Evolutionary conservation across 2,329 filamentous ascomycete genomes (phyloP), one percentile per base, ranked within the genome.

Genomic region (Nemania sp.): DNA sequence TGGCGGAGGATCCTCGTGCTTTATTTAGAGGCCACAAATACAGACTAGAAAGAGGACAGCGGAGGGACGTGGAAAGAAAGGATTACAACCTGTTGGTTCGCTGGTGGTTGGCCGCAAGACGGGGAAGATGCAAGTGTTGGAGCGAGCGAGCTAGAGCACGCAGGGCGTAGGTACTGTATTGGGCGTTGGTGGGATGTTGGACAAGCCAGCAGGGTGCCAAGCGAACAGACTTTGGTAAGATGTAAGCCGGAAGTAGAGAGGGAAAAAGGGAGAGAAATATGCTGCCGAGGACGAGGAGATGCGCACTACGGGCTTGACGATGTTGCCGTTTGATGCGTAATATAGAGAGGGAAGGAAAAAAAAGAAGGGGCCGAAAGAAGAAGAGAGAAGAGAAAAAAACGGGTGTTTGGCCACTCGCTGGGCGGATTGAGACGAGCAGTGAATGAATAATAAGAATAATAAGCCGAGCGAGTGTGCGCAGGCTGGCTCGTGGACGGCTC

Each of bases 131-230:
- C 63, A 64, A 47, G 53, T 45, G 53, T 52, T 60, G 52, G 65
- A 35, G 32, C 32, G 32, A 62, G 51, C 53, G 57, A 62, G 58
- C 53, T 66, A 29, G 66, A 66, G 52, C 22, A 57, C 35, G 38
- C 52, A 22, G 26, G 47, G 29, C n/a, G n/a, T n/a, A n/a, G n/a
- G n/a, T n/a, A n/a, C n/a, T 11, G 58, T 43, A 47, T 57, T 67
- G 43, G 66, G 62, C 41, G 68, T 61, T 49, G 57, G 61, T 53
- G 54, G 68, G 58, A 65, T 67, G 56, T 61, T 51, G 54, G 57
- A 57, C 29, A 27, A 29, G 47, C 63, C 53, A 61, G 20, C 69
- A 60, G 63, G 41, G 29, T 54, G 43, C 56, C 55, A 62, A 62
- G 59, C 32, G 55, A 35, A 62, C 38, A 22, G 24, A 29, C 24